Evolutionary conservation across 495 filamentous ascomycete species (phyloP).

Genomic region (Penicillium samsonianum): DNA sequence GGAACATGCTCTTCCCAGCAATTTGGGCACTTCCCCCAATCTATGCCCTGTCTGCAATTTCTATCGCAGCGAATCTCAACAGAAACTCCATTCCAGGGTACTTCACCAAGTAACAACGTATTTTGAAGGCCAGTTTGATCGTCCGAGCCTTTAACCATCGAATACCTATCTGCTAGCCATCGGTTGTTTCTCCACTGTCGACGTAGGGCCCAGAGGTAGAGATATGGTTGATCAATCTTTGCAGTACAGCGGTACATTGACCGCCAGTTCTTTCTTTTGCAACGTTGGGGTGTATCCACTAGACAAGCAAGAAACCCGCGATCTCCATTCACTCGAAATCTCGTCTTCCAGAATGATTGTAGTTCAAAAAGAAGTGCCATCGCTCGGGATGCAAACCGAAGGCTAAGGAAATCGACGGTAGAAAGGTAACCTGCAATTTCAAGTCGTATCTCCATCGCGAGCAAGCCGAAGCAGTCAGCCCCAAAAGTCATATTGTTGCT

Average conservation of each 20-base stretch:
- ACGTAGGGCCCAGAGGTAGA: neutral
- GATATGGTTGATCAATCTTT: neutral
- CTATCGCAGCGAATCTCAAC: neutral
- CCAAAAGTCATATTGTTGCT: neutral
- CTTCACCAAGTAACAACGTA: neutral
- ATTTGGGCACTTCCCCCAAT: neutral
- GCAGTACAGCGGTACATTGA: neutral
- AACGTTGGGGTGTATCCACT: neutral
- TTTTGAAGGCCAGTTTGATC: neutral
- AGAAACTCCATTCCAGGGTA: neutral
- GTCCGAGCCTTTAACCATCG: neutral
- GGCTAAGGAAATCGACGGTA: slow-evolving; percentile 10
- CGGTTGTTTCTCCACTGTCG: neutral
- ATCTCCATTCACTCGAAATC: slow-evolving; percentile 5
- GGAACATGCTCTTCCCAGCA: neutral
- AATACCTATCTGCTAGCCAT: neutral
- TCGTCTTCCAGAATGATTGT: slow-evolving; percentile 6
- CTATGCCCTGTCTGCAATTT: no score
- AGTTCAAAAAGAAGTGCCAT: slow-evolving; percentile 12
- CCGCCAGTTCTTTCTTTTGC: neutral
- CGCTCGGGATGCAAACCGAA: slow-evolving; percentile 9
- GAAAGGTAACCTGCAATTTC: slow-evolving; percentile 11
- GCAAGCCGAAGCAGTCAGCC: slow-evolving; percentile 9
- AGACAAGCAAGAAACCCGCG: slow-evolving; percentile 4
- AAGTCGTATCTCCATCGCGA: slow-evolving; percentile 14